Conservation (phyloP, 768 basidiomycete genomes). For the Lepiota venenata region DNA sequence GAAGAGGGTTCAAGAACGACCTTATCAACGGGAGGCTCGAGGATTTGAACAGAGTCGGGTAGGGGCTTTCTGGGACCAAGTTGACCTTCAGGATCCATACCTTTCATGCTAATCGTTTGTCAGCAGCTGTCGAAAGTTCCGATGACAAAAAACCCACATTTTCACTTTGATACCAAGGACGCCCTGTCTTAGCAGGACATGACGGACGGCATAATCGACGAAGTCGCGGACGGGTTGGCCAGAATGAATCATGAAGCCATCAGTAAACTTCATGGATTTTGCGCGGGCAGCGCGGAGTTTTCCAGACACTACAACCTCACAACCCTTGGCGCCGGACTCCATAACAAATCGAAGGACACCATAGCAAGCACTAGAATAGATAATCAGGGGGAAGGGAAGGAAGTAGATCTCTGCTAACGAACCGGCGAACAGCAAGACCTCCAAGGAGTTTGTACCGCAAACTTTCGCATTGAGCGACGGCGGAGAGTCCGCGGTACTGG, state of each 20-base stretch:
- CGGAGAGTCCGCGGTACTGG: slow-evolving; percentile 95
- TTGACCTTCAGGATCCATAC: slow-evolving; percentile 88
- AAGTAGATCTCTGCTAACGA: slow-evolving; percentile 25
- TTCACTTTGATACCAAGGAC: slow-evolving; percentile 99
- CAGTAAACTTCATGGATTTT: slow-evolving; percentile 99
- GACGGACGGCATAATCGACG: slow-evolving; percentile 95
- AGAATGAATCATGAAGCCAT: slow-evolving; percentile 99
- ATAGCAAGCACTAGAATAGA: slow-evolving; percentile 59
- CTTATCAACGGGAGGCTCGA: slow-evolving; percentile 90
- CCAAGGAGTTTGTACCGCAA: slow-evolving; percentile 99
- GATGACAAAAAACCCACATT: slow-evolving; percentile 54
- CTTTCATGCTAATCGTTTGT: slow-evolving; percentile 78
- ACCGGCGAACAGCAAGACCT: slow-evolving; percentile 98
- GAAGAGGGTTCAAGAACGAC: slow-evolving; percentile 85
- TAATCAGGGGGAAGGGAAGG: neutral
- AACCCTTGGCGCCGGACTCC: slow-evolving; percentile 99
- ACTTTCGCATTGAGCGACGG: slow-evolving; percentile 97
- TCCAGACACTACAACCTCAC: slow-evolving; percentile 98
- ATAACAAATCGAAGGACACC: slow-evolving; percentile 99
- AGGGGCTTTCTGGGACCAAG: slow-evolving; percentile 90
- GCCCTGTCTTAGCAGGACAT: slow-evolving; percentile 97
- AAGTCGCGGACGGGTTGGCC: slow-evolving; percentile 97
- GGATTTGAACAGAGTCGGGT: slow-evolving; percentile 89
- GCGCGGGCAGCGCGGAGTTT: slow-evolving; percentile 99
- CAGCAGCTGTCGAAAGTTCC: slow-evolving; percentile 7